Conservation (phyloP, 148 eudicot genomes). For the Cornus florida region DNA sequence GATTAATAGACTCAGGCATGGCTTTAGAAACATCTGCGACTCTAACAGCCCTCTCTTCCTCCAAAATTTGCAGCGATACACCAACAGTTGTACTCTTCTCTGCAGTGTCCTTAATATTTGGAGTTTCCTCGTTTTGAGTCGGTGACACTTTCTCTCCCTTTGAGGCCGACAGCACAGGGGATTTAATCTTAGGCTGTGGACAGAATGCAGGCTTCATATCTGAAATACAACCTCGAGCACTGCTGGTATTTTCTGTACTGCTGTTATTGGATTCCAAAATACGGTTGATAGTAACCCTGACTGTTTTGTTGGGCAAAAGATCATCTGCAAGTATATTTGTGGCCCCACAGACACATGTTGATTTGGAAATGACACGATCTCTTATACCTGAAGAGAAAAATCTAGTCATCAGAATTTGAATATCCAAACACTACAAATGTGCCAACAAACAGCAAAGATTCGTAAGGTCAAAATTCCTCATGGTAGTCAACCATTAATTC, state of each 20-base stretch:
- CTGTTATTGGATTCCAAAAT: constrained; percentile 76
- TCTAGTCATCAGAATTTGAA: background rate
- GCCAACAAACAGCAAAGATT: background rate
- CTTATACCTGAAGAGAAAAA: constrained; percentile 66
- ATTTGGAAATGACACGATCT: constrained; percentile 76
- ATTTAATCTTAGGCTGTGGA: constrained; percentile 59
- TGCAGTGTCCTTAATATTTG: constrained; percentile 31
- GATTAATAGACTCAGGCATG: constrained; percentile 50
- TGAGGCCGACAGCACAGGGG: constrained; percentile 72
- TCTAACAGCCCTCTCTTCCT: constrained; percentile 28
- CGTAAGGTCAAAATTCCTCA: background rate
- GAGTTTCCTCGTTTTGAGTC: constrained; percentile 38
- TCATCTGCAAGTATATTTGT: constrained; percentile 77
- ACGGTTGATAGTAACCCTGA: constrained; percentile 78
- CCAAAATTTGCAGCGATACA: constrained; percentile 33
- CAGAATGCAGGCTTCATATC: constrained; percentile 74
- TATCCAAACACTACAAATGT: background rate
- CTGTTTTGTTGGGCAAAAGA: constrained; percentile 81
- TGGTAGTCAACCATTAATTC: background rate
- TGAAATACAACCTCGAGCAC: constrained; percentile 69
- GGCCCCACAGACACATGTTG: constrained; percentile 83
- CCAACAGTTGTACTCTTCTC: constrained; percentile 22
- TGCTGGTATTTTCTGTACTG: constrained; percentile 68
- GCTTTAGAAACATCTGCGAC: constrained; percentile 69
- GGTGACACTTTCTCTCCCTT: constrained; percentile 54